Conservation (phyloP, 1,284 basidiomycete genomes). For the Trichosporon ovoides region DNA sequence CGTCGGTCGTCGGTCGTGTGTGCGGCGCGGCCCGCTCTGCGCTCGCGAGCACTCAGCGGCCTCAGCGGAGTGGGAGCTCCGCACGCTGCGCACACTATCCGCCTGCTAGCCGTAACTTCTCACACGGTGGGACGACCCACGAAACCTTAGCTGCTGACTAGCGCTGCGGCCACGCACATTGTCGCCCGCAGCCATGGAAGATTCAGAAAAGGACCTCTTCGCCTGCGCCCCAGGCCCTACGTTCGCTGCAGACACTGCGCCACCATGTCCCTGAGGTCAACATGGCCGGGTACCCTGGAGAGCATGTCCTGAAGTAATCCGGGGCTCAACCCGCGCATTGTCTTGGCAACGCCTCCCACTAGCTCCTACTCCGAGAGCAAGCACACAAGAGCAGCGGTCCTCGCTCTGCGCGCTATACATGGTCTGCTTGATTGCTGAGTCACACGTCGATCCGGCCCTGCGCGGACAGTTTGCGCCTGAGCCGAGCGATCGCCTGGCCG, state of each 20-base stretch:
- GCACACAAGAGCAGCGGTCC: no score
- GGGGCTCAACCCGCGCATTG: not conserved
- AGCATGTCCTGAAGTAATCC: not conserved
- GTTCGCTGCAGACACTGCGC: not conserved
- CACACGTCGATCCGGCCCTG: not conserved
- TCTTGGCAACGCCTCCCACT: not conserved
- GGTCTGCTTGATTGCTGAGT: not conserved
- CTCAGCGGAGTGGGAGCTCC: no score
- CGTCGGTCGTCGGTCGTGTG: no score
- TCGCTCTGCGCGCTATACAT: no score
- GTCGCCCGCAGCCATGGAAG: slow-evolving; percentile 1
- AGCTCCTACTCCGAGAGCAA: not conserved
- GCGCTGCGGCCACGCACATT: not conserved
- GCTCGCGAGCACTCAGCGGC: no score
- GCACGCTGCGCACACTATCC: no score
- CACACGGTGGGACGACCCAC: no score
- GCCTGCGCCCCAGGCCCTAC: not conserved
- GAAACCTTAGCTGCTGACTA: no score
- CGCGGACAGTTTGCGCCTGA: not conserved
- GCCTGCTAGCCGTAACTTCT: no score
- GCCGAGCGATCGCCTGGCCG: not conserved
- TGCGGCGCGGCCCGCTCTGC: no score
- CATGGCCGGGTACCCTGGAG: not conserved
- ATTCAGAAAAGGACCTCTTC: not conserved
- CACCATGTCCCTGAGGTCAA: not conserved